These are phyloP conservation scores for Serendipita vermifera DNA, from an alignment of 768 basidiomycete genomes.

Conservation along the genomic window DNA sequence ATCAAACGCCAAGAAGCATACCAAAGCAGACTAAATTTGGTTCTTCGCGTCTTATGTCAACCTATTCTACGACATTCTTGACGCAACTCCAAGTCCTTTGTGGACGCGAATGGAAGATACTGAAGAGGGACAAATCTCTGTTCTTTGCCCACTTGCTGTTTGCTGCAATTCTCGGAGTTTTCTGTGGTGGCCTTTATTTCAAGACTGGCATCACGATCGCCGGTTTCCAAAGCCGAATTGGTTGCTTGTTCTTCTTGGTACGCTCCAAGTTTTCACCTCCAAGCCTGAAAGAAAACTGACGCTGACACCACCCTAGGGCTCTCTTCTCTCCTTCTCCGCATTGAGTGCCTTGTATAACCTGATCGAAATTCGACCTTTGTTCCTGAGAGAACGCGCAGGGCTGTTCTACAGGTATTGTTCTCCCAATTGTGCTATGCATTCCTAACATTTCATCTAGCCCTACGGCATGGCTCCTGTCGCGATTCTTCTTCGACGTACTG, in stretches of 20 bases:
- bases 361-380: slow-evolving; percentile 69
- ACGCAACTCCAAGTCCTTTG: slow-evolving; percentile 78
- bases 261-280: slow-evolving; percentile 10
- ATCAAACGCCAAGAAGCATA: too few relatives aligned
- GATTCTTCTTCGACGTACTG: slow-evolving; percentile 78
- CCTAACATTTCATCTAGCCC: slow-evolving; percentile 37
- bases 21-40: too few relatives aligned
- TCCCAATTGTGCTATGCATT: not conserved
- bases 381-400: slow-evolving; percentile 78
- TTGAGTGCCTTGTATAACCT: slow-evolving; percentile 84
- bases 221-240: slow-evolving; percentile 89
- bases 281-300: not conserved
- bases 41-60: not conserved
- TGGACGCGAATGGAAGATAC: slow-evolving; percentile 73
- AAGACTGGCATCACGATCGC: slow-evolving; percentile 69
- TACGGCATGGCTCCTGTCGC: slow-evolving; percentile 80
- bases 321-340: slow-evolving; percentile 81
- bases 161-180: slow-evolving; percentile 64
- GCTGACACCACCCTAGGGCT: slow-evolving; percentile 39
- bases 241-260: slow-evolving; percentile 87
- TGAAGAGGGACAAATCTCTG: slow-evolving; percentile 67
- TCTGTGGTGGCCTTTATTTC: slow-evolving; percentile 83
- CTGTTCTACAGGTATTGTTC: slow-evolving; percentile 65
- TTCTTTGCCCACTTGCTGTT: slow-evolving; percentile 68
- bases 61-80: slow-evolving; percentile 66